phyloP scores from a whole-genome alignment of 257 asterid species.

The Nicotiana obtusifolia region DNA sequence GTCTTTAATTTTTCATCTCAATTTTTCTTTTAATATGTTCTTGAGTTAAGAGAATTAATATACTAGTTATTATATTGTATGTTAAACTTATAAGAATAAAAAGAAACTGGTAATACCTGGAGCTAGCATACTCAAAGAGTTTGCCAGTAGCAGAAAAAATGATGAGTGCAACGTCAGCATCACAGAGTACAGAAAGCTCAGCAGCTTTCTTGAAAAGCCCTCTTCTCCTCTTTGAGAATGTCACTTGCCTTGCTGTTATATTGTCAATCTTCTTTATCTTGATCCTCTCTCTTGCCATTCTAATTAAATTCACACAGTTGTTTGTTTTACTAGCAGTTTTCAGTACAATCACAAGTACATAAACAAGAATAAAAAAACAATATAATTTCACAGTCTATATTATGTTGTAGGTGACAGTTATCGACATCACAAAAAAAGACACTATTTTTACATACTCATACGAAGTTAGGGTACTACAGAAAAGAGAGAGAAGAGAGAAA shows the following conservation, averaged over 20 bases:
- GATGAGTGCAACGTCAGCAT: conserved; percentile 38
- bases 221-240: conserved; percentile 39
- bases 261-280: conserved; percentile 41
- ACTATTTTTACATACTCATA: no score
- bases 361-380: no score
- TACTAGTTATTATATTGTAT: background rate
- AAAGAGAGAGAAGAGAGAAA: background rate
- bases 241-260: conserved; percentile 35
- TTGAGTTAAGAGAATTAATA: background rate
- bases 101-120: conserved; percentile 10
- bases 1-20: background rate
- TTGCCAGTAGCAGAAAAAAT: conserved; percentile 39
- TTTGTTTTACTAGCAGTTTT: no score
- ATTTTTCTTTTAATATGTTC: background rate
- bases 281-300: conserved; percentile 40
- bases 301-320: background rate
- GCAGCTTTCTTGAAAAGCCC: conserved; percentile 41
- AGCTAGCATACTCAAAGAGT: conserved; percentile 29
- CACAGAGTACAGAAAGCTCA: conserved; percentile 36
- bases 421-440: no score
- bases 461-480: background rate
- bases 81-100: background rate
- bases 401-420: no score
- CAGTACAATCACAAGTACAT: no score
- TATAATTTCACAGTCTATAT: no score